A percentile compares a stretch with the other conserved stretches of the same genome.
Evolutionary conservation across 495 filamentous ascomycete genomes (phyloP).

Genomic region (Darksidea phi): DNA sequence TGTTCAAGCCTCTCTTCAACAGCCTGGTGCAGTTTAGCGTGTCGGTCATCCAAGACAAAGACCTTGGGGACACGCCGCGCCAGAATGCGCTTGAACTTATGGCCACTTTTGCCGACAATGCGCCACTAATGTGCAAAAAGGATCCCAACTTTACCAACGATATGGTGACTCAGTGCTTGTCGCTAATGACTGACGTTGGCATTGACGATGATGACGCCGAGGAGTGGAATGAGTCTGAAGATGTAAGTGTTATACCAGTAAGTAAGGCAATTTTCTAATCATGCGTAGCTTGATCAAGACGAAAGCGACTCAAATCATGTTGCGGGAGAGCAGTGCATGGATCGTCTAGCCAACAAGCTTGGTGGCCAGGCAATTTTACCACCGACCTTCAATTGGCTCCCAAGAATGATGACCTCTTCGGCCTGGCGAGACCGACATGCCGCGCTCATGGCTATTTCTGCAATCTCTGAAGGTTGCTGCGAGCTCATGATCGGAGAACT

Average conservation of each 20-base stretch:
- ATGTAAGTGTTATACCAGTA: conserved; percentile 56
- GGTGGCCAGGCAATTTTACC: conserved; percentile 82
- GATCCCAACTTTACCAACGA: conserved; percentile 84
- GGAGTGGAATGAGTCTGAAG: conserved; percentile 91
- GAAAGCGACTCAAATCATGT: conserved; percentile 98
- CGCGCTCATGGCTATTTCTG: conserved; percentile 97
- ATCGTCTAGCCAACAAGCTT: conserved; percentile 94
- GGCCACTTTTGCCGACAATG: conserved; percentile 96
- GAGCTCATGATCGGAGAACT: conserved; percentile 95
- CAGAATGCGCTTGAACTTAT: conserved; percentile 96
- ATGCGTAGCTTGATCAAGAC: conserved; percentile 73
- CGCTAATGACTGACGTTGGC: conserved; percentile 98
- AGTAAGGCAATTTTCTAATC: no score
- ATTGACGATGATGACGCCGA: conserved; percentile 90
- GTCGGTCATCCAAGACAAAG: conserved; percentile 91
- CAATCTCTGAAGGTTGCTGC: conserved; percentile 95
- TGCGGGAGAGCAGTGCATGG: conserved; percentile 98
- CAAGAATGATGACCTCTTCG: conserved; percentile 93
- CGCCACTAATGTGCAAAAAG: conserved; percentile 89
- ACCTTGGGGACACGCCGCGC: conserved; percentile 80
- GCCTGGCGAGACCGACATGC: conserved; percentile 96
- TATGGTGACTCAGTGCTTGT: conserved; percentile 98
- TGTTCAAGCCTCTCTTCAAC: conserved; percentile 92
- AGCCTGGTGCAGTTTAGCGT: conserved; percentile 89
- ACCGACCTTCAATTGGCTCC: conserved; percentile 96